Base-by-base conservation (phyloP, 768 basidiomycete genomes). In the Boletus rubescentipes region DNA sequence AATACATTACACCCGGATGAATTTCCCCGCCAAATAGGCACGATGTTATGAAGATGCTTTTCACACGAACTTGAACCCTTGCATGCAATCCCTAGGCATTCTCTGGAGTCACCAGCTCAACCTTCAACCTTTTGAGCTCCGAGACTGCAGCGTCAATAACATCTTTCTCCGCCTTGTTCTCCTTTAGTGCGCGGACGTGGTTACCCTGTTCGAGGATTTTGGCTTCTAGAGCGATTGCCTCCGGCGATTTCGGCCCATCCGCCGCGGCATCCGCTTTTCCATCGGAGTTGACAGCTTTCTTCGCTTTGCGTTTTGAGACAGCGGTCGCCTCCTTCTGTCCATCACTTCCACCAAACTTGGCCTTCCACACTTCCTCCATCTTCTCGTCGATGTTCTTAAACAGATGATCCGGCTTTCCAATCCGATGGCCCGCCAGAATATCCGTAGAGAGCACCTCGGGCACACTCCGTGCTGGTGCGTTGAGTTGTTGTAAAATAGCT, bases 351-450 rank as follows among this genome's bases (percentile, higher is more conserved):
- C 88, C 88, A 62, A 94, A 99, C 69, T 83, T 84, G 43, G 71
- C 71, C 61, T 86, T 80, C 87, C 89, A 98, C 7, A 82, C 79
- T 30, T 93, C 87, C 23, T 86, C 87, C 87, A 87, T 88, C 66
- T 82, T 87, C 64, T 96, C 91, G 54, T 97, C 93, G 55, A 99
- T 97, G 70, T 84, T 87, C 74, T 88, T 91, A 78, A 99, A 99
- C 57, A 99, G 73, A 72, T 98, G 89, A 42, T 82, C 91, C 5
- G 97, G 91, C 54, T 80, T 83, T 44, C 92, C 91, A 50, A 98
- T 85, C 23, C 72, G 77, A 72, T 99, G 96, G 0, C 93, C 93
- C 0, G 84, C 81, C 39, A 98, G 80, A 56, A 99, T 85, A 67
- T 98, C 97, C 60, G 83, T 85, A 6, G 80, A 75, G 59, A 97